These are phyloP conservation scores for Neoscytalidium dimidiatum DNA, from an alignment of 2,329 filamentous ascomycete genomes.

Conservation along the genomic window DNA sequence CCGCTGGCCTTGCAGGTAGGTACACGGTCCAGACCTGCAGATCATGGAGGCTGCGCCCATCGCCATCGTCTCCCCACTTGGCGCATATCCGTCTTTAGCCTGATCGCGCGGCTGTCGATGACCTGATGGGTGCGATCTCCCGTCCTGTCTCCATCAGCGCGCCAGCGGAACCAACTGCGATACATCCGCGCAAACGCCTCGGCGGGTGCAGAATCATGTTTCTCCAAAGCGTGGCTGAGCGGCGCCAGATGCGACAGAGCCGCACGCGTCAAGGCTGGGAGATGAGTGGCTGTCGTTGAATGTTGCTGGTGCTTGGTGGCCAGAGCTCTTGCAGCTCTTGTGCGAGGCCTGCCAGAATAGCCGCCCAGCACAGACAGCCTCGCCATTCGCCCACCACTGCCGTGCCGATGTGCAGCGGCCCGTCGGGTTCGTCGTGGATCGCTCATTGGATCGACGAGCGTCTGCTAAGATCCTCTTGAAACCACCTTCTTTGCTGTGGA, in stretches of 20 bases:
- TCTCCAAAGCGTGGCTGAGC: conserved; percentile 13
- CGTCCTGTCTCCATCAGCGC: conserved; percentile 2
- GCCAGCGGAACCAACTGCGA: conserved; percentile 13
- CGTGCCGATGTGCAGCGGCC: background rate
- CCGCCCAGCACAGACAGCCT: conserved; percentile 4
- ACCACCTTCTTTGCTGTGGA: background rate
- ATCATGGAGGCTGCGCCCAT: background rate
- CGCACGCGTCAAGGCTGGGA: background rate
- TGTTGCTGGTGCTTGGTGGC: conserved; percentile 2
- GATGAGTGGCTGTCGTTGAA: conserved; percentile 15
- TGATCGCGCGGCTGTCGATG: background rate
- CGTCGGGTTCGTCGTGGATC: background rate
- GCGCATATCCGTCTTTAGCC: background rate
- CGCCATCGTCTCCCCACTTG: background rate
- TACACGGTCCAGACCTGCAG: background rate
- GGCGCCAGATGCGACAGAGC: conserved; percentile 18
- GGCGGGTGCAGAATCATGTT: conserved; percentile 11
- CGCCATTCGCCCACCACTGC: background rate
- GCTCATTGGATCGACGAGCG: conserved; percentile 12
- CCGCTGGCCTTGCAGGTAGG: background rate
- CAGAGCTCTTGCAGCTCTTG: conserved; percentile 4
- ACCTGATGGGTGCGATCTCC: conserved; percentile 1
- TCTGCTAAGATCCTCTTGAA: conserved; percentile 14
- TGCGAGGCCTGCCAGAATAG: conserved; percentile 6
- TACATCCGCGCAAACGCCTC: conserved; percentile 11